Evolutionary conservation across 345 rosid genomes (phyloP).

Genomic region (Citrus glauca): DNA sequence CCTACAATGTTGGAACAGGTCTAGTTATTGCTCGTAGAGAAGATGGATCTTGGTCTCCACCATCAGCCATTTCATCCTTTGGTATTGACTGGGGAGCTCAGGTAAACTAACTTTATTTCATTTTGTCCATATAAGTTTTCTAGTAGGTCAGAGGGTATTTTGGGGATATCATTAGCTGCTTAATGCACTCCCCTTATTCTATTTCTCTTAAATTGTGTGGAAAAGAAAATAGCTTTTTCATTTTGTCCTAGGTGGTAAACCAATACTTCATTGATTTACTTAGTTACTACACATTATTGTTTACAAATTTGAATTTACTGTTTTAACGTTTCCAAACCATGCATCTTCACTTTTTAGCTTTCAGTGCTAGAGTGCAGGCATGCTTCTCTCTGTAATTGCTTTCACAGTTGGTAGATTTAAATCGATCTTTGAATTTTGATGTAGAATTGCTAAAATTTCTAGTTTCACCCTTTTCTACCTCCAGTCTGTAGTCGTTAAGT

Average conservation of each 20-base stretch:
- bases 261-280: not conserved
- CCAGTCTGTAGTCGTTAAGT: not conserved
- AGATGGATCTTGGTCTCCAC: constrained; percentile 25
- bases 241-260: not conserved
- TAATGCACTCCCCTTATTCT: not conserved
- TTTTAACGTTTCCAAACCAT: not conserved
- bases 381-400: not conserved
- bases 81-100: constrained; percentile 27
- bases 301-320: not conserved
- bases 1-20: constrained; percentile 24
- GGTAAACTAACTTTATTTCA: constrained; percentile 7
- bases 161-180: not conserved
- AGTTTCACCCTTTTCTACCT: not conserved
- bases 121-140: not conserved
- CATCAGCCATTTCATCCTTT: constrained; percentile 22
- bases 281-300: not conserved
- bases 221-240: not conserved
- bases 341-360: not conserved
- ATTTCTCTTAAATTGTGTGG: not conserved
- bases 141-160: not conserved
- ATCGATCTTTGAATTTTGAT: not conserved
- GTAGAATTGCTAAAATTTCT: not conserved
- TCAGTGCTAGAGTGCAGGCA: not conserved
- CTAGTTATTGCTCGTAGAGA: constrained; percentile 22
- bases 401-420: not conserved